phyloP scores from a whole-genome alignment of 129 eudicot species.

The Saussurea involucrata region DNA sequence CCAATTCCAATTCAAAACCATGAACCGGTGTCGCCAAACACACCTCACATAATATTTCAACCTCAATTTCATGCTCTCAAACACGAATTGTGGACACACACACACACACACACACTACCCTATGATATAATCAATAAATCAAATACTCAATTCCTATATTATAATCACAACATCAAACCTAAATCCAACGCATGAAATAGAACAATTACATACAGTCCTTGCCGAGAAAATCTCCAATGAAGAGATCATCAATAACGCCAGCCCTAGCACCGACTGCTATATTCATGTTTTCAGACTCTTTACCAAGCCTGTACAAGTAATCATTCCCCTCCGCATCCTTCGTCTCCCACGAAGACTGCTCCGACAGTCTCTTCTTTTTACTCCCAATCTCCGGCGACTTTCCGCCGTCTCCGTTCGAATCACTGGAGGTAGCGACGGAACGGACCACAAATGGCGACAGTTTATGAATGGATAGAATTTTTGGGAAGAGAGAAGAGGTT shows the following conservation, averaged over 20 bases:
- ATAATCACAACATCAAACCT: not conserved
- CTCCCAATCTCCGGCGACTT: not conserved
- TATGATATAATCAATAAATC: not conserved
- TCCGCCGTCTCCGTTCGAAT: constrained; percentile 26
- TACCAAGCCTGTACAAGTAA: constrained; percentile 84
- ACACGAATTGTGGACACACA: not conserved
- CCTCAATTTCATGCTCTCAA: not conserved
- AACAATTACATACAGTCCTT: constrained; percentile 59
- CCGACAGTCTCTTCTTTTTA: constrained; percentile 50
- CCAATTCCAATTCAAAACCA: not conserved
- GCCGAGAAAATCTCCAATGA: constrained; percentile 86
- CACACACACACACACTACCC: not conserved
- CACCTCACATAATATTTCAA: not conserved
- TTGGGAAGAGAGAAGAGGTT: constrained; percentile 6
- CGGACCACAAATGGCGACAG: constrained; percentile 17
- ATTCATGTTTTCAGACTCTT: constrained; percentile 93
- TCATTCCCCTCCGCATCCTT: constrained; percentile 76
- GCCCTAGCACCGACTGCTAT: constrained; percentile 94
- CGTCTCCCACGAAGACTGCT: constrained; percentile 94
- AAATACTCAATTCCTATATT: not conserved
- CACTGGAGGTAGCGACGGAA: constrained; percentile 32
- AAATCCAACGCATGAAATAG: not conserved
- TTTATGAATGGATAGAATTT: constrained; percentile 10
- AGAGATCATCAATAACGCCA: constrained; percentile 88
- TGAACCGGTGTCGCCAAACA: not conserved